Percentiles rank a stretch among this genome's conserved stretches.
phyloP scores from a whole-genome alignment of 2,329 filamentous ascomycete species.

The Epichloe sp. region DNA sequence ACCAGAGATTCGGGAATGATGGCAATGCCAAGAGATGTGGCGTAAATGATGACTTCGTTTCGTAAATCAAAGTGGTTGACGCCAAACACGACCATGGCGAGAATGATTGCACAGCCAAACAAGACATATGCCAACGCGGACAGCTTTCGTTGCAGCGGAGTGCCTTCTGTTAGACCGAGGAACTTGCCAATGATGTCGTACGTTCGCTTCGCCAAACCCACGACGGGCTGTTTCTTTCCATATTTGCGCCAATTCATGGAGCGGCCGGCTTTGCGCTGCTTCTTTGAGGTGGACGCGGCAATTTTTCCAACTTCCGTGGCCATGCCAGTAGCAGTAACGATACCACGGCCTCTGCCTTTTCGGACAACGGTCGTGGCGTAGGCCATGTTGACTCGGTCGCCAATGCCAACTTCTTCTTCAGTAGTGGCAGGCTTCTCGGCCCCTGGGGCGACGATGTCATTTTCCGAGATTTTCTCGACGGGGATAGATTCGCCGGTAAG shows the following conservation, averaged over 20 bases:
- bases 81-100: slow-evolving; percentile 45
- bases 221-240: slow-evolving; percentile 34
- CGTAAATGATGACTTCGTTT: slow-evolving; percentile 43
- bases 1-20: slow-evolving; percentile 54
- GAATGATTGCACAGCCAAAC: slow-evolving; percentile 53
- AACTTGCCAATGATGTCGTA: slow-evolving; percentile 42
- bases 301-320: slow-evolving; percentile 55
- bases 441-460: slow-evolving; percentile 29
- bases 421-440: slow-evolving; percentile 31
- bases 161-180: slow-evolving; percentile 51
- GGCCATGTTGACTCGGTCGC: slow-evolving; percentile 61
- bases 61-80: slow-evolving; percentile 39
- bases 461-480: slow-evolving; percentile 50
- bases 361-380: slow-evolving; percentile 63
- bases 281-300: slow-evolving; percentile 40
- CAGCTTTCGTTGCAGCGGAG: slow-evolving; percentile 65
- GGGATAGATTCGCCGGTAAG: slow-evolving; percentile 66
- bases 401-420: slow-evolving; percentile 47
- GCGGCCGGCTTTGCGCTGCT: slow-evolving; percentile 41
- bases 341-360: slow-evolving; percentile 58
- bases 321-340: slow-evolving; percentile 63
- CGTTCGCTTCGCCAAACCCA: slow-evolving; percentile 32
- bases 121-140: slow-evolving; percentile 66
- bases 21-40: slow-evolving; percentile 44
- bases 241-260: slow-evolving; percentile 42